Percentiles rank a stretch among this genome's conserved stretches.
Conservation (phyloP, 352 stramenopile species). For the Phytophthora syringae region DNA sequence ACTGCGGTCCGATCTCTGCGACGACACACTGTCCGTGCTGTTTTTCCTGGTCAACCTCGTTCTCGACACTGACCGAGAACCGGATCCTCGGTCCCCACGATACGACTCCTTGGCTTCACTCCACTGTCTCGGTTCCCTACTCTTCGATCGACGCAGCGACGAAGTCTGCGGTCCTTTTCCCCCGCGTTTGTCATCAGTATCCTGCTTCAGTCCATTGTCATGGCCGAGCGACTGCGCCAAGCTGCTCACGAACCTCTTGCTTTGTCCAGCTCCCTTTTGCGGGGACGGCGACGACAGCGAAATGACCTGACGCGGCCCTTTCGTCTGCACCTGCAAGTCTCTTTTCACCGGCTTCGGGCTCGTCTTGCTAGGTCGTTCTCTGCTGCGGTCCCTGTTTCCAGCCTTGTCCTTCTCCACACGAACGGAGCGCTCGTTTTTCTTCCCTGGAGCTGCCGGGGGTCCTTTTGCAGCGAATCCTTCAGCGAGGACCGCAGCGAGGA, state of each 20-base stretch:
- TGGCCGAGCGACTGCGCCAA: slow-evolving; percentile 40
- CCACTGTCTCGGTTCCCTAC: slow-evolving; percentile 24
- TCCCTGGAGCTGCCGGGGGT: slow-evolving; percentile 11
- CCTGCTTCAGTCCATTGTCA: slow-evolving; percentile 21
- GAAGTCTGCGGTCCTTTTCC: slow-evolving; percentile 21
- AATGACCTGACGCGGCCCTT: slow-evolving; percentile 35
- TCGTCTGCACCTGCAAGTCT: slow-evolving; percentile 36
- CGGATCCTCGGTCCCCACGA: slow-evolving; percentile 32
- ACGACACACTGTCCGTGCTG: slow-evolving; percentile 61
- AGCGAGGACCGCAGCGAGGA: slow-evolving; percentile 72
- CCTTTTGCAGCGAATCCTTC: slow-evolving; percentile 37
- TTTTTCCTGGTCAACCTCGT: slow-evolving; percentile 51
- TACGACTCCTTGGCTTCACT: slow-evolving; percentile 19
- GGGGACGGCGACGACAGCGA: slow-evolving; percentile 45
- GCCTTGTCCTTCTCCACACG: slow-evolving; percentile 18
- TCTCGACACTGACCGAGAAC: slow-evolving; percentile 34
- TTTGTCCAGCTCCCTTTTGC: slow-evolving; percentile 24
- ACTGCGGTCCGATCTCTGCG: slow-evolving; percentile 53
- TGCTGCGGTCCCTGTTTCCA: slow-evolving; percentile 9
- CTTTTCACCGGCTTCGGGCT: slow-evolving; percentile 19
- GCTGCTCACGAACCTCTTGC: slow-evolving; percentile 48
- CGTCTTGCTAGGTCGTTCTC: slow-evolving; percentile 11
- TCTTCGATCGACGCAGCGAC: slow-evolving; percentile 28
- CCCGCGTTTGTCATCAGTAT: slow-evolving; percentile 11
- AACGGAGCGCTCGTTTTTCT: slow-evolving; percentile 28